Evolutionary conservation across 2,329 filamentous ascomycete species (phyloP), one percentile per base, ranked within the genome.

Genomic region (Sordariomycetes sp.): DNA sequence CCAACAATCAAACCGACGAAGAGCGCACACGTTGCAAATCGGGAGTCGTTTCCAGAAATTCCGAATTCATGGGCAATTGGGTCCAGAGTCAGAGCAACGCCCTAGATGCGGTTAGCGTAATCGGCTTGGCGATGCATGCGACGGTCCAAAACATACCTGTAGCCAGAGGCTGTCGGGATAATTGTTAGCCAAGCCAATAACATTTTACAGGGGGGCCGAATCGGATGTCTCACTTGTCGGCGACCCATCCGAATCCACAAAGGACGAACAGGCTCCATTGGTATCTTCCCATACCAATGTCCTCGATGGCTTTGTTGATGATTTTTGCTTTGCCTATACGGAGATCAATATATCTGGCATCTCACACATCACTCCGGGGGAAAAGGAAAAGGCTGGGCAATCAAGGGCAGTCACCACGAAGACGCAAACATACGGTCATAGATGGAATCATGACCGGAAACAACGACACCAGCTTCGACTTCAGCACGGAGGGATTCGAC

Each of bases 1-100:
- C 74, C 74, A 0, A 76, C 52, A 5, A 75, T 74, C 15, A 77
- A 64, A 17, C 39, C 39, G n/a, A 45, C 39, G 39, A 45, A 45
- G 13, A 45, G 39, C 13, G 39, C 39, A 45, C 39, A 45, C n/a
- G 39, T 45, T 17, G 39, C 39, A 17, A 45, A 45, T 17, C 39
- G 39, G n/a, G 39, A 45, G 15, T 45, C 39, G n/a, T 45, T 45
- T n/a, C 39, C 39, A 15, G 39, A 17, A 45, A 45, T 17, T 17
- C 39, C 39, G 39, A 45, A 45, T 45, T 45, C 39, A 45, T 15
- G 15, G 39, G 39, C 39, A 3, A 45, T 2, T 17, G 39, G 39
- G 15, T 15, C n/a, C 6, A 45, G 17, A 45, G 39, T 45, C 8
- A 45, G 39, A 45, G 39, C 39, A 45, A 45, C 39, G 17, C 39